Evolutionary conservation across 495 filamentous ascomycete genomes (phyloP).

Genomic region (Aspergillus funiculosus): DNA sequence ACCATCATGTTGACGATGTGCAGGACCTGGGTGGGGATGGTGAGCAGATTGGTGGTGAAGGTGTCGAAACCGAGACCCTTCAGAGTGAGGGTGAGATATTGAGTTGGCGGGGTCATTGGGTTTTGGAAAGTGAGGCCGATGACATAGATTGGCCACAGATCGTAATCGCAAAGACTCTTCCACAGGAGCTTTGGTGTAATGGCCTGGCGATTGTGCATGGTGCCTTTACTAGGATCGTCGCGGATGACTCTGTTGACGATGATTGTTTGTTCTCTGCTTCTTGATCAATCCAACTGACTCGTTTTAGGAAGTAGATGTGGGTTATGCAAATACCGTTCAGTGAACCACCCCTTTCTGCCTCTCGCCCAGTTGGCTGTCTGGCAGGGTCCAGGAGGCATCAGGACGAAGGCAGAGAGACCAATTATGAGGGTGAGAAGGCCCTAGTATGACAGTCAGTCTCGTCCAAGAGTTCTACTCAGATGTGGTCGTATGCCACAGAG

Average conservation of each 20-base stretch:
- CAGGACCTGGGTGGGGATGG: constrained; percentile 46
- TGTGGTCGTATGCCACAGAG: constrained; percentile 46
- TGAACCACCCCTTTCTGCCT: constrained; percentile 54
- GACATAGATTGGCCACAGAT: constrained; percentile 55
- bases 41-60: constrained; percentile 52
- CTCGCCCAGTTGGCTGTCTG: constrained; percentile 52
- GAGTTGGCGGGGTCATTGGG: constrained; percentile 37
- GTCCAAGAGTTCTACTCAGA: constrained; percentile 31
- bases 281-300: background rate
- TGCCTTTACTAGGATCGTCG: constrained; percentile 58
- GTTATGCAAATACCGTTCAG: constrained; percentile 45
- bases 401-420: constrained; percentile 46
- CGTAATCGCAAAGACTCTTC: constrained; percentile 45
- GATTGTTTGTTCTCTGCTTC: constrained; percentile 30
- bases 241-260: constrained; percentile 58
- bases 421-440: constrained; percentile 42
- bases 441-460: constrained; percentile 7
- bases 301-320: no score
- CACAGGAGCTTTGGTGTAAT: constrained; percentile 40
- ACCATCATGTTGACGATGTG: constrained; percentile 28
- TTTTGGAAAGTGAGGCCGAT: constrained; percentile 46
- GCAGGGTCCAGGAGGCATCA: constrained; percentile 47
- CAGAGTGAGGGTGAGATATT: constrained; percentile 47
- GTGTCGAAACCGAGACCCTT: constrained; percentile 46
- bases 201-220: constrained; percentile 53